Evolutionary conservation across 2,329 filamentous ascomycete genomes (phyloP).

Genomic region (Periconia digitata): DNA sequence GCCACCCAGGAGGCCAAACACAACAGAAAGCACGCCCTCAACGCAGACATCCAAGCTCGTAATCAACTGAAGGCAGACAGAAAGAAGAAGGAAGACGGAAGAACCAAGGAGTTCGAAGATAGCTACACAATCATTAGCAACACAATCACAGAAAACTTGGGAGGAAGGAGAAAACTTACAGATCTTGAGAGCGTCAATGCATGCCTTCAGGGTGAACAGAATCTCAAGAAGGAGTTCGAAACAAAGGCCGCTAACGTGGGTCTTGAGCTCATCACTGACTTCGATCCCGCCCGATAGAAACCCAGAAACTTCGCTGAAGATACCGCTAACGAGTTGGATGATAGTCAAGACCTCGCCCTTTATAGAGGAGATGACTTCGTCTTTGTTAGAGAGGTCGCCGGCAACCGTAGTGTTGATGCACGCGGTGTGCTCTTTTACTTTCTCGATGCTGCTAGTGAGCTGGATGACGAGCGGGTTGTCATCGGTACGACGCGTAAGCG

Average conservation of each 20-base stretch:
- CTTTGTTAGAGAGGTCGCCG: neutral
- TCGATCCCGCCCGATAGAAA: neutral
- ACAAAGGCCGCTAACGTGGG: slow-evolving; percentile 4
- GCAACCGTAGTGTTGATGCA: slow-evolving; percentile 8
- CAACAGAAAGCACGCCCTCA: slow-evolving; percentile 2
- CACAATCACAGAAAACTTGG: neutral
- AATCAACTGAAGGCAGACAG: slow-evolving; percentile 5
- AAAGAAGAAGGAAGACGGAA: slow-evolving; percentile 1
- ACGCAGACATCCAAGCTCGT: slow-evolving; percentile 2
- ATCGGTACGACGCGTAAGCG: slow-evolving; percentile 1
- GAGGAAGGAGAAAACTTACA: slow-evolving; percentile 1
- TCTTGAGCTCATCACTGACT: neutral
- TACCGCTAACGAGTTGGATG: slow-evolving; percentile 2
- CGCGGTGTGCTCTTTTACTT: slow-evolving; percentile 9
- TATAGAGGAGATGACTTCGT: neutral
- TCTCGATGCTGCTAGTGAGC: neutral
- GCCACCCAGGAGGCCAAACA: slow-evolving; percentile 5
- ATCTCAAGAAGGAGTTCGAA: slow-evolving; percentile 7
- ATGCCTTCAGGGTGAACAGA: slow-evolving; percentile 5
- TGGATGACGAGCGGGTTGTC: slow-evolving; percentile 1
- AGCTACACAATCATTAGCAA: slow-evolving; percentile 2
- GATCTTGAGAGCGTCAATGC: slow-evolving; percentile 3
- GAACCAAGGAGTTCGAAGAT: slow-evolving; percentile 11
- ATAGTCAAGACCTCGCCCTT: slow-evolving; percentile 5
- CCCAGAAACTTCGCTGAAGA: slow-evolving; percentile 1